A percentile compares a stretch with the other conserved stretches of the same genome.
Evolutionary conservation across 148 eudicot genomes (phyloP).

Genomic region (Rhododendron williamsianum): DNA sequence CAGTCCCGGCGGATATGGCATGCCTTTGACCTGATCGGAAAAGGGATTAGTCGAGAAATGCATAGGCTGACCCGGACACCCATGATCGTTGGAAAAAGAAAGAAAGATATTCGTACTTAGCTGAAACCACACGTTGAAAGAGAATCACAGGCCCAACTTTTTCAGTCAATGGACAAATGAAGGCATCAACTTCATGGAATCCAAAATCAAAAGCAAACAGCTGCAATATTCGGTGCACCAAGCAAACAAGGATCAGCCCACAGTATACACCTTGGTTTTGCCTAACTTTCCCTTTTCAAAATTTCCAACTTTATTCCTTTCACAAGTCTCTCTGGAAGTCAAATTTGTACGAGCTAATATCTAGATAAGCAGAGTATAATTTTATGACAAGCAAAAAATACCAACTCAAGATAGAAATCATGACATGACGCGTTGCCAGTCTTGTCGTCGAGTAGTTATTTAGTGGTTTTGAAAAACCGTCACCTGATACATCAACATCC

Average conservation of each 20-base stretch:
- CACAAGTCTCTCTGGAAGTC: not conserved
- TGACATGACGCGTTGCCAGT: not conserved
- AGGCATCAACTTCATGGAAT: not conserved
- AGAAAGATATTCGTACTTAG: conserved; percentile 12
- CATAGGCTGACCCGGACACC: not conserved
- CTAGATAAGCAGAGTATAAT: not conserved
- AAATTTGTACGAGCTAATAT: not conserved
- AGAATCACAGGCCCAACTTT: conserved; percentile 1
- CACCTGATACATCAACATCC: not conserved
- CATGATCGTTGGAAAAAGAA: not conserved
- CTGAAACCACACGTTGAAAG: not conserved
- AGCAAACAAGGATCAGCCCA: conserved; percentile 2
- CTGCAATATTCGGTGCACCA: conserved; percentile 4
- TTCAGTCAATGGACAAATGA: not conserved
- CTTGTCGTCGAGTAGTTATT: not conserved
- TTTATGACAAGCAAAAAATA: not conserved
- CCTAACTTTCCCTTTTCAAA: not conserved
- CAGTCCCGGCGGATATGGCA: not conserved
- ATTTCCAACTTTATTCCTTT: not conserved
- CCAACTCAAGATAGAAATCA: not conserved
- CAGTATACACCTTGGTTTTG: not conserved
- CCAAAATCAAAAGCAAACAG: not conserved
- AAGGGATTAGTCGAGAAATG: not conserved
- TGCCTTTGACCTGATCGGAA: not conserved
- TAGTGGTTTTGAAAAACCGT: not conserved